phyloP scores from a whole-genome alignment of 805 yeast genomes.

The Maudiozyma barnettii region DNA sequence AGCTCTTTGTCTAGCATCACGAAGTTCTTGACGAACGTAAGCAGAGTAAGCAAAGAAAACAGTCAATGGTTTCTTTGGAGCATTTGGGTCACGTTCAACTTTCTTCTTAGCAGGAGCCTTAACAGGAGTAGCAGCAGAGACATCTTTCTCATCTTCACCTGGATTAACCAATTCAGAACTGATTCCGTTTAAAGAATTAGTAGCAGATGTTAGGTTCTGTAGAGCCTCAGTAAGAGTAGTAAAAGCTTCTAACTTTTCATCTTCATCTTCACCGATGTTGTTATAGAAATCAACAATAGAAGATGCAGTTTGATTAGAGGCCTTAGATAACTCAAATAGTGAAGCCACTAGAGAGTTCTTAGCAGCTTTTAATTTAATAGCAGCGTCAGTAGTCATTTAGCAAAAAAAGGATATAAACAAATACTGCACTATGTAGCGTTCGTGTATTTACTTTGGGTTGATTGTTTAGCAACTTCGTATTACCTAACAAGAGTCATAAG shows the following conservation, averaged over 20 bases:
- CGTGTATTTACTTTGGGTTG: no score
- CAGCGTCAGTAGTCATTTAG: slow-evolving; percentile 25
- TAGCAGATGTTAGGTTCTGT: slow-evolving; percentile 32
- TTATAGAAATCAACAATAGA: slow-evolving; percentile 74
- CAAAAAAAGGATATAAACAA: no score
- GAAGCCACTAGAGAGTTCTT: slow-evolving; percentile 56
- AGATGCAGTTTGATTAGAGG: slow-evolving; percentile 76
- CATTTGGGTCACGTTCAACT: slow-evolving; percentile 74
- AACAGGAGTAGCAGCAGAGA: slow-evolving; percentile 7
- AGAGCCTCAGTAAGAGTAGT: slow-evolving; percentile 35
- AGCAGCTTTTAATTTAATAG: slow-evolving; percentile 28
- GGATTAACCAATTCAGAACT: slow-evolving; percentile 26
- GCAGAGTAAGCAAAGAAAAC: slow-evolving; percentile 74
- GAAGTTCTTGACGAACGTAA: slow-evolving; percentile 59
- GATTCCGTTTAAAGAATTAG: slow-evolving; percentile 25
- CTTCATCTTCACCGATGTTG: slow-evolving; percentile 40
- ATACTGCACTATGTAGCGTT: no score
- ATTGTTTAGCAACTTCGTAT: not conserved
- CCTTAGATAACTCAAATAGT: slow-evolving; percentile 70
- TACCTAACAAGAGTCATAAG: not conserved
- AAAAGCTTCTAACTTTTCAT: slow-evolving; percentile 37
- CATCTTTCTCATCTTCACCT: slow-evolving; percentile 24
- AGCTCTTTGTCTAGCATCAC: slow-evolving; percentile 52
- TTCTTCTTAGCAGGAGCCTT: slow-evolving; percentile 32
- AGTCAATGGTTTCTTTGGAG: slow-evolving; percentile 91